Base-by-base conservation (phyloP, 768 basidiomycete genomes). In the Russula dissimulans region DNA sequence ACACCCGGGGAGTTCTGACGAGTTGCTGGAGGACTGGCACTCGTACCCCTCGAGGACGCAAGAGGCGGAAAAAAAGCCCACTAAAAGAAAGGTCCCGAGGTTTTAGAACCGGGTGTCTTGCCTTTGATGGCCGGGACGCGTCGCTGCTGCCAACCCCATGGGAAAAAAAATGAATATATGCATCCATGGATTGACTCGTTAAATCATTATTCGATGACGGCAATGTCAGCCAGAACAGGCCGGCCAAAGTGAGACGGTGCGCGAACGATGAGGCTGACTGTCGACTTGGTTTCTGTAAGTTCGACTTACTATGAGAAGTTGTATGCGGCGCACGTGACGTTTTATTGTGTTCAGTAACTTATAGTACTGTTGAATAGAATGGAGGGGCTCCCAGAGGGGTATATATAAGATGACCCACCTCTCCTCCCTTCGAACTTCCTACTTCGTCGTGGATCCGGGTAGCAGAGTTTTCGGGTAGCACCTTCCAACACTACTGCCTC, bases 1-100 rank as follows among this genome's bases (percentile, higher is more conserved):
- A 60, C 44, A 15, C 12, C 59, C 54, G 54, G 59, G 59, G 59
- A 60, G 54, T 60, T 60, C 54, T 60, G 59, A 56, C 48, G 59
- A 55, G 42, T 49, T 17, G 47, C 54, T 38, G 36, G 54, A 14
- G 59, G 59, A 60, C 59, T 55, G 54, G 53, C 53, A 44, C 59
- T 55, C 48, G 59, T 60, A 60, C 54, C 11, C 59, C 59, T 60
- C n/a, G 47, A 55, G 29, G 47, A 50, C 47, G 54, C 59, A 55
- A 55, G 54, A 60, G 59, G 54, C 47, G 18, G 36, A 43, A 42
- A 59, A 55, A 44, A 31, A 54, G 47, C 59, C 48, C 49, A n/a
- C 11, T 7, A 9, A 47, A n/a, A 22, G 14, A 60, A 50, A 31
- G 46, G 59, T 54, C 42, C 39, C 54, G 42, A 60, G 59, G 59